Evolutionary conservation across 768 basidiomycete genomes (phyloP), one percentile per base, ranked within the genome.

Genomic region (Mycena filopes): DNA sequence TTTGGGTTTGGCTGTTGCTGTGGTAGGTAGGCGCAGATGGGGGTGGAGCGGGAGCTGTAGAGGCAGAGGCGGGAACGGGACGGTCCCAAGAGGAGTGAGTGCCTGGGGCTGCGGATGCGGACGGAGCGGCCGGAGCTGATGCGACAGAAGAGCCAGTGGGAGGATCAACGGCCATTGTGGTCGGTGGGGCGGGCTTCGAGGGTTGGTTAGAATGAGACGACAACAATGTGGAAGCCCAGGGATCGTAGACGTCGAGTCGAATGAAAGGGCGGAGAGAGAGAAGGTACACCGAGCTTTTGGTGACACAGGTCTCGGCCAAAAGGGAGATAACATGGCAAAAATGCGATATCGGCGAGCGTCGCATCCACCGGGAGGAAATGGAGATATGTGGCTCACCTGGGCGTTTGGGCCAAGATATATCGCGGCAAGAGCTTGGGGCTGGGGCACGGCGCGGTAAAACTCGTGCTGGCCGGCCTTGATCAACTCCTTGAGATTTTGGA

Each of bases 401-500:
- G 75, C 66, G 55, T 77, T 76, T n/a, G 83, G 77, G 38, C 92
- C 92, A 61, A 86, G 77, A 77, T 91, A 93, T 60, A 91, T 77
- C 50, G 80, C 83, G 38, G 87, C 89, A 41, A 94, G 86, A 51
- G 83, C 84, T 18, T 81, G 81, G 29, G 91, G 92, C 63, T 87
- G 84, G 26, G 92, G 90, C 48, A 85, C 73, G 29, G 91, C 85
- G 25, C 86, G 84, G 74, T 86, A 94, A 69, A 87, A 81, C 59
- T 90, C 86, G 75, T 94, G 92, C 72, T 94, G 91, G 53, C 86
- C 86, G 33, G 81, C 83, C 72, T 88, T 89, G 76, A 94, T 93
- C 59, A 85, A 79, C 25, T 86, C 79, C 75, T 94, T 93, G 75
- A 94, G 87, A 60, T 87, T 87, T 77, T 93, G 87, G 63, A 94